Percentiles rank a stretch among this genome's conserved stretches.
phyloP scores from a whole-genome alignment of 2,329 filamentous ascomycete species.

The Zalaria sp. region DNA sequence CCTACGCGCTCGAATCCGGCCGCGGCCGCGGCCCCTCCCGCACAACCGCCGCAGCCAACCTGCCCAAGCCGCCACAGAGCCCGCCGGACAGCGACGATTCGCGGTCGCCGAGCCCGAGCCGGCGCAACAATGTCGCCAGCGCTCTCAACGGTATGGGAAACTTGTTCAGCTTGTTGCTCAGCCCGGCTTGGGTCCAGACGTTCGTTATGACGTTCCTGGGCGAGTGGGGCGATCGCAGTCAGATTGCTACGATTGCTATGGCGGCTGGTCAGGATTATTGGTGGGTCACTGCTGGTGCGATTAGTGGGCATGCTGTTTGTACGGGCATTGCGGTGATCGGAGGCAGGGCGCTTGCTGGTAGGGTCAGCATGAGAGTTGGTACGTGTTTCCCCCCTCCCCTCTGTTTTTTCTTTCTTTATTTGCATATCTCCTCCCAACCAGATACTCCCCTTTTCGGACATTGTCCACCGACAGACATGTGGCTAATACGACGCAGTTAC shows the following conservation, averaged over 20 bases:
- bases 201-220: slow-evolving; percentile 98
- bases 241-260: slow-evolving; percentile 98
- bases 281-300: slow-evolving; percentile 89
- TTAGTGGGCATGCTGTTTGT: slow-evolving; percentile 76
- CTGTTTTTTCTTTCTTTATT: neutral
- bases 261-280: slow-evolving; percentile 96
- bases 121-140: slow-evolving; percentile 29
- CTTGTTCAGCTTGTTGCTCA: slow-evolving; percentile 73
- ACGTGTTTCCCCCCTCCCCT: slow-evolving; percentile 31
- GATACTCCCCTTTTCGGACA: too few species aligned
- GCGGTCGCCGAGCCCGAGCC: slow-evolving; percentile 3
- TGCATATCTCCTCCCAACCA: slow-evolving; percentile 4
- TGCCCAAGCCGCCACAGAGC: slow-evolving; percentile 9
- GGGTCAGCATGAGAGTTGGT: slow-evolving; percentile 92
- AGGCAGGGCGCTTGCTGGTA: slow-evolving; percentile 80
- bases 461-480: neutral
- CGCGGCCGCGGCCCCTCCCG: slow-evolving; percentile 59
- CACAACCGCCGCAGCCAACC: slow-evolving; percentile 36
- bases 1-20: slow-evolving; percentile 70
- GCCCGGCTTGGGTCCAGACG: slow-evolving; percentile 95
- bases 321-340: slow-evolving; percentile 86
- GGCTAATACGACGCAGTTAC: slow-evolving; percentile 51
- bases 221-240: slow-evolving; percentile 94
- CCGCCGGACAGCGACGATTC: slow-evolving; percentile 3
- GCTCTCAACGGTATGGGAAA: slow-evolving; percentile 61